Evolutionary conservation across 768 basidiomycete genomes (phyloP).

Genomic region (Scleroderma bovista): DNA sequence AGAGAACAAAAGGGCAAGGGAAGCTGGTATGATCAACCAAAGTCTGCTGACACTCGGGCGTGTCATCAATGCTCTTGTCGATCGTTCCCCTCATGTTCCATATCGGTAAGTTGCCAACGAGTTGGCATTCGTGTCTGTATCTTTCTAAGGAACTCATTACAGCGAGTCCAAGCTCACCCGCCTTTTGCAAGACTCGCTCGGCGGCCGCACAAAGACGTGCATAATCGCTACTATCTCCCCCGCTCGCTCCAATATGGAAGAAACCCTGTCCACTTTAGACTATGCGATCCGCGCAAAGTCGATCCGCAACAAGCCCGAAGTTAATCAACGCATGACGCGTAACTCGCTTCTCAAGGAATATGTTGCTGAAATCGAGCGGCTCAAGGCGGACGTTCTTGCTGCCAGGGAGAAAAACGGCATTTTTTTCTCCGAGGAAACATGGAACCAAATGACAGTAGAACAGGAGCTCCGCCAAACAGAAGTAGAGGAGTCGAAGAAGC

Average conservation of each 20-base stretch:
- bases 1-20: constrained; percentile 88
- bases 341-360: constrained; percentile 92
- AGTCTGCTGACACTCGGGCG: constrained; percentile 93
- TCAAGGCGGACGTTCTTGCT: constrained; percentile 86
- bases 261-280: constrained; percentile 94
- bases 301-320: constrained; percentile 91
- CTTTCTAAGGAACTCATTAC: not conserved
- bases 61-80: constrained; percentile 94
- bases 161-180: constrained; percentile 98
- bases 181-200: constrained; percentile 96
- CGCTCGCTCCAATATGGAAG: constrained; percentile 89
- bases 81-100: constrained; percentile 86
- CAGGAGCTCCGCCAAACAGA: constrained; percentile 74
- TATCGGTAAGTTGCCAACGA: constrained; percentile 58
- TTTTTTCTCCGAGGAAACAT: constrained; percentile 86
- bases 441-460: constrained; percentile 75
- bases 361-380: constrained; percentile 85
- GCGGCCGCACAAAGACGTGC: constrained; percentile 94
- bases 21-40: constrained; percentile 99
- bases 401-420: constrained; percentile 96
- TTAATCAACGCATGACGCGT: constrained; percentile 92
- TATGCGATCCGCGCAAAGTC: constrained; percentile 95
- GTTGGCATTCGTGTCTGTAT: not conserved
- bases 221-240: constrained; percentile 97
- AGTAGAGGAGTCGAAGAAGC: constrained; percentile 75